Evolutionary conservation across 2,329 filamentous ascomycete genomes (phyloP), one percentile per base, ranked within the genome.

Genomic region (Cephalotrichum gorgonifer): DNA sequence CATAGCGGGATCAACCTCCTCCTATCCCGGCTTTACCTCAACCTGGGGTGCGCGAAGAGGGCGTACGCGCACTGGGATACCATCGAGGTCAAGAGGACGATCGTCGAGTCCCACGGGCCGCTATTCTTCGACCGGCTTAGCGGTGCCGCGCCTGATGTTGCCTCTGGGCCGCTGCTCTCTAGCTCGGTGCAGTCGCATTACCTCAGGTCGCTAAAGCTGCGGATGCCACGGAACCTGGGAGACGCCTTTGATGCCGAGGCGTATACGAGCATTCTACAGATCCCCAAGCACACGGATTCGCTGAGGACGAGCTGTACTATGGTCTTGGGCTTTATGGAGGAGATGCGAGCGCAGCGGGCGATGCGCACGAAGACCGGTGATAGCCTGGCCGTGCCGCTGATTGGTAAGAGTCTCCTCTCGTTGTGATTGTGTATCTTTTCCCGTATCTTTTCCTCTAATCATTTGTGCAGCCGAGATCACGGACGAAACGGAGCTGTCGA

Each of bases 41-140:
- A 71, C 3, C 61, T 79, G 6, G 76, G 76, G 7, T 75, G 72
- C 12, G 67, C 67, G 0, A 65, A 71, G 2, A 65, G 67, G 17
- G 73, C 73, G 0, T 63, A 69, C 23, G 59, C 70, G 30, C 59
- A 76, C 2, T 80, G 76, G 75, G 63, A 67, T 11, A 65, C 65
- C 0, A 65, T 79, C 9, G 74, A 70, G 3, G 70, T 81, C 2
- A 81, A 81, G 60, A 70, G 76, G 22, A 75, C 74, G 0, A 75
- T 79, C 26, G 70, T 77, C n/a, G 76, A 80, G 53, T 73, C 75
- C 0, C 65, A 81, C 1, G 75, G 67, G 3, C 71, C 75, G 0
- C 61, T 78, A 1, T 77, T 77, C 51, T 73, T 75, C 52, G 78
- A 81, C 56, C 69, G 78, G 2, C 60, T 80, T 6, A 74, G 75